These are phyloP conservation scores for Chaetomidium leptoderma DNA, from an alignment of 495 filamentous ascomycete species.

Conservation along the genomic window DNA sequence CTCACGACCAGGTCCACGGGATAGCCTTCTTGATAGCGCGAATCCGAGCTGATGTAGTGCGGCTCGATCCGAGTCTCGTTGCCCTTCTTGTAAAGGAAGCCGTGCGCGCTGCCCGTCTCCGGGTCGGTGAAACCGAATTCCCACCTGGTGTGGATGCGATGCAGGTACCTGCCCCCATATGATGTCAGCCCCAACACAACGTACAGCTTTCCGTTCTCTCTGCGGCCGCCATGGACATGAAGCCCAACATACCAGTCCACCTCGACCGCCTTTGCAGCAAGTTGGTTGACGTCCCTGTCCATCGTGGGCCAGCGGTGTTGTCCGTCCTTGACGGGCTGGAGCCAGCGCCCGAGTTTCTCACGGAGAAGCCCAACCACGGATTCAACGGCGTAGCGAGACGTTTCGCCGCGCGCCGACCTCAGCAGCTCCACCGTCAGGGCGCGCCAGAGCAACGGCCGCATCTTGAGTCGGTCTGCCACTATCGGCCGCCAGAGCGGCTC, in stretches of 20 bases:
- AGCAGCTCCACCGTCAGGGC: not conserved
- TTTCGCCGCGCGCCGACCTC: not conserved
- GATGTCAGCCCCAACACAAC: no score
- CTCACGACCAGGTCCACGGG: not conserved
- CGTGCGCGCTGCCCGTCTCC: not conserved
- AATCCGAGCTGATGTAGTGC: not conserved
- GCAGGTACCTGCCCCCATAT: not conserved
- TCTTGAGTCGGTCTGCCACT: not conserved
- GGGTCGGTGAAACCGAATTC: not conserved
- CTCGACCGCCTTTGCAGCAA: not conserved
- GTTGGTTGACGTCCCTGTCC: not conserved
- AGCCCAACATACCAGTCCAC: not conserved
- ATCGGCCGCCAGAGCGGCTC: not conserved
- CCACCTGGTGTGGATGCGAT: not conserved
- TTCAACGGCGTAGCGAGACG: not conserved
- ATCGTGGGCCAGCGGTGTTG: not conserved
- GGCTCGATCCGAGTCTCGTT: not conserved
- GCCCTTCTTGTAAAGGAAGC: not conserved
- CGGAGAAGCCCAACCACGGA: not conserved
- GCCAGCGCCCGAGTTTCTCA: not conserved
- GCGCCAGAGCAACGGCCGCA: not conserved
- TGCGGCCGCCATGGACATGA: no score
- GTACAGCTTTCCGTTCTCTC: no score
- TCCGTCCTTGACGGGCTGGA: not conserved
- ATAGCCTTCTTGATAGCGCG: not conserved